A percentile compares a stretch with the other conserved stretches of the same genome.
Conservation (phyloP, 495 filamentous ascomycete species). For the Tirmania nivea region DNA sequence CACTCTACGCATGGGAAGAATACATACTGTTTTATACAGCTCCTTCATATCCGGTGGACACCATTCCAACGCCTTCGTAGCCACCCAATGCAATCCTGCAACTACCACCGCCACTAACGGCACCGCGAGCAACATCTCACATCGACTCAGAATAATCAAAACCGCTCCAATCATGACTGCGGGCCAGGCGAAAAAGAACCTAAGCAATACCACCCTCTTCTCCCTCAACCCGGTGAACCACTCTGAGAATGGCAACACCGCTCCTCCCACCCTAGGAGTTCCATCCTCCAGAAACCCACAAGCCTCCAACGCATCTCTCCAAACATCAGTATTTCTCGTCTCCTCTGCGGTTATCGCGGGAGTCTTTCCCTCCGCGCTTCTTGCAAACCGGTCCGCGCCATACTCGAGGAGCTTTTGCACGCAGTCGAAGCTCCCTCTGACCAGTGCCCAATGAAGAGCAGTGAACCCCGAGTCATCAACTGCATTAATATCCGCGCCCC, state of each 20-base stretch:
- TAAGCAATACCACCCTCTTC: slow-evolving; percentile 48
- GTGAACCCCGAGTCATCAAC: slow-evolving; percentile 81
- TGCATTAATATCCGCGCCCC: slow-evolving; percentile 84
- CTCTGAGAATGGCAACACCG: background rate
- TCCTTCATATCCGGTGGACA: slow-evolving; percentile 69
- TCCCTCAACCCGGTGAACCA: slow-evolving; percentile 34
- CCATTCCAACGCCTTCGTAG: slow-evolving; percentile 52
- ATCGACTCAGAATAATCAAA: slow-evolving; percentile 47
- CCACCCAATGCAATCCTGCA: slow-evolving; percentile 58
- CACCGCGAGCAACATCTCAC: slow-evolving; percentile 52
- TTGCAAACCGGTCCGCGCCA: slow-evolving; percentile 73
- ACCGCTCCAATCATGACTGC: slow-evolving; percentile 49
- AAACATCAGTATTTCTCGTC: slow-evolving; percentile 64
- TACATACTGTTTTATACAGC: slow-evolving; percentile 63
- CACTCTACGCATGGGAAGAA: background rate
- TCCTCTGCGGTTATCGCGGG: slow-evolving; percentile 66
- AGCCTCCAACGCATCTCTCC: slow-evolving; percentile 65
- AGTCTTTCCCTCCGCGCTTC: slow-evolving; percentile 70
- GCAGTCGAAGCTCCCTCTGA: slow-evolving; percentile 67
- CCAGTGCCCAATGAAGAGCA: slow-evolving; percentile 87
- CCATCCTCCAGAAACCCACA: slow-evolving; percentile 66
- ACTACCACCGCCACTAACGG: slow-evolving; percentile 43
- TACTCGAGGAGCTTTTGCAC: slow-evolving; percentile 86
- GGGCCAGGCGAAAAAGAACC: slow-evolving; percentile 82
- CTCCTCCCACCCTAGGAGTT: slow-evolving; percentile 33